A percentile compares a stretch with the other conserved stretches of the same genome.
phyloP scores from a whole-genome alignment of 106 monocot genomes.

The Dendrobium chrysotoxum region DNA sequence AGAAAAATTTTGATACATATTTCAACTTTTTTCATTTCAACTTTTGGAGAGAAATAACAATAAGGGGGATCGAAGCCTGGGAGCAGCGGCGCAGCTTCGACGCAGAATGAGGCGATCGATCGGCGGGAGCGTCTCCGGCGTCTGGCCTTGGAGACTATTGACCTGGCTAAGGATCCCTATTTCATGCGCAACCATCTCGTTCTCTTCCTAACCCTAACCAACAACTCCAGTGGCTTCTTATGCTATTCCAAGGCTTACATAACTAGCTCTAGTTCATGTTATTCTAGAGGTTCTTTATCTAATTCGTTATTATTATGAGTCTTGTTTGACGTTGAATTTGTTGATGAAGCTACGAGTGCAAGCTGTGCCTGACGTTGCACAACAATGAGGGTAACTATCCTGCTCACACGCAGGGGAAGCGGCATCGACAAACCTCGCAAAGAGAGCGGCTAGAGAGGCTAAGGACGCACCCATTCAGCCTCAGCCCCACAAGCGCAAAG shows the following conservation, averaged over 20 bases:
- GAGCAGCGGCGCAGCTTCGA: slow-evolving; percentile 82
- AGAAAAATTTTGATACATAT: too few species aligned
- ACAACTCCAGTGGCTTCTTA: background rate
- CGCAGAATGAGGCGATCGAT: slow-evolving; percentile 96
- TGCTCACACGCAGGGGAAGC: slow-evolving; percentile 95
- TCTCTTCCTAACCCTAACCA: slow-evolving; percentile 28
- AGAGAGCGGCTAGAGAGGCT: slow-evolving; percentile 87
- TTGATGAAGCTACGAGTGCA: slow-evolving; percentile 72
- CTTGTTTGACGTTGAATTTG: background rate
- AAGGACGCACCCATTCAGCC: slow-evolving; percentile 92
- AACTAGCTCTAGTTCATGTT: background rate
- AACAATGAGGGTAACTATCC: slow-evolving; percentile 98
- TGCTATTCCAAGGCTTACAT: background rate
- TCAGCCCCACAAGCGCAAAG: slow-evolving; percentile 93
- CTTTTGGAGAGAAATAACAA: slow-evolving; percentile 63
- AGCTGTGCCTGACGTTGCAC: slow-evolving; percentile 91
- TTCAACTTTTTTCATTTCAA: too few species aligned
- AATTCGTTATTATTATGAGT: background rate
- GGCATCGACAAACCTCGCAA: slow-evolving; percentile 97
- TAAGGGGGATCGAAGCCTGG: slow-evolving; percentile 97
- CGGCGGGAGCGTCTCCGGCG: slow-evolving; percentile 85
- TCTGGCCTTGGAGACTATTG: slow-evolving; percentile 93
- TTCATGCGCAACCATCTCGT: slow-evolving; percentile 98
- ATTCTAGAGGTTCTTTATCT: background rate
- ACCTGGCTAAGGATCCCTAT: slow-evolving; percentile 94